These are phyloP conservation scores for Primulina eburnea DNA, from an alignment of 257 asterid genomes.

Conservation along the genomic window DNA sequence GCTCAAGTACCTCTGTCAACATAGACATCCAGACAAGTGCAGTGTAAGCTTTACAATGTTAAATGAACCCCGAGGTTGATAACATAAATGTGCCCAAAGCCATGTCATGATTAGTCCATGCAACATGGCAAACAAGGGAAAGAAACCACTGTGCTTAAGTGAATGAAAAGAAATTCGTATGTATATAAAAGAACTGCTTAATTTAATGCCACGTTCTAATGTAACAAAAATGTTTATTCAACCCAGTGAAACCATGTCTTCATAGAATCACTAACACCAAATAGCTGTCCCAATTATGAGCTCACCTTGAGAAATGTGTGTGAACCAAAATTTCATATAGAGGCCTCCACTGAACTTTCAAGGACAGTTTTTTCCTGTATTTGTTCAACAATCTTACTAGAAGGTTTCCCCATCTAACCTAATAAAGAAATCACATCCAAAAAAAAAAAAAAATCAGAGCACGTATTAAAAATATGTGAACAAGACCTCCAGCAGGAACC, in stretches of 20 bases:
- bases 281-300: neutral
- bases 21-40: constrained; percentile 15
- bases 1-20: constrained; percentile 16
- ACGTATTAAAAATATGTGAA: constrained; percentile 15
- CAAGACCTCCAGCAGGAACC: constrained; percentile 19
- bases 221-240: neutral
- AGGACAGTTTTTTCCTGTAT: constrained; percentile 70
- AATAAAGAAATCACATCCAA: constrained; percentile 32
- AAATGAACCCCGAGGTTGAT: constrained; percentile 5
- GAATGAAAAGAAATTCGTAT: constrained; percentile 1
- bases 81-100: constrained; percentile 12
- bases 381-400: constrained; percentile 79
- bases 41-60: constrained; percentile 1
- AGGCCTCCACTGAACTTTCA: constrained; percentile 87
- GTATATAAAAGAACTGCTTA: constrained; percentile 15
- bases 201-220: neutral
- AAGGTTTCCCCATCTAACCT: constrained; percentile 98
- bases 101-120: constrained; percentile 3
- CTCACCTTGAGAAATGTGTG: constrained; percentile 87
- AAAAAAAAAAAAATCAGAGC: constrained; percentile 20
- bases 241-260: constrained; percentile 6
- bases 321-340: constrained; percentile 70
- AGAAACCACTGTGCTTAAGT: constrained; percentile 8
- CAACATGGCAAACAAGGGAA: constrained; percentile 15
- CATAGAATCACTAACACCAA: constrained; percentile 18